phyloP scores from a whole-genome alignment of 768 basidiomycete species.

The Kwoniella dendrophila region DNA sequence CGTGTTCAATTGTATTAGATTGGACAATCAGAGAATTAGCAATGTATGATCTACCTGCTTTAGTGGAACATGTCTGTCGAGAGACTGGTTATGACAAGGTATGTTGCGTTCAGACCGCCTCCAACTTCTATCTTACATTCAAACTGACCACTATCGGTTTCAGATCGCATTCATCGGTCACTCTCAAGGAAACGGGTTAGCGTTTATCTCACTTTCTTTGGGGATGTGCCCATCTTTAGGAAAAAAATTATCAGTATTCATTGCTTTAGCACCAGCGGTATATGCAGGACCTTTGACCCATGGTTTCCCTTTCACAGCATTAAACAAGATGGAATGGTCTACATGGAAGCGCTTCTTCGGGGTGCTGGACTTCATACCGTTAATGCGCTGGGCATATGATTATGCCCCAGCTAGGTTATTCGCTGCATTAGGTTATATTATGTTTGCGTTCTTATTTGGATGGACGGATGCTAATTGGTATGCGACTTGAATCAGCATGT shows the following conservation, averaged over 20 bases:
- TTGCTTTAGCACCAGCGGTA: constrained; percentile 62
- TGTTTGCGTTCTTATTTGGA: constrained; percentile 61
- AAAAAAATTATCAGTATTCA: constrained; percentile 58
- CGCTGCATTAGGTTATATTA: constrained; percentile 53
- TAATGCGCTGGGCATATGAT: constrained; percentile 61
- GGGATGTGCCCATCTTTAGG: constrained; percentile 62
- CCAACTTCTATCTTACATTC: not conserved
- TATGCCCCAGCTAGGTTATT: constrained; percentile 59
- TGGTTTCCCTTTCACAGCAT: constrained; percentile 60
- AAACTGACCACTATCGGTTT: not conserved
- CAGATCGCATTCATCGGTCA: constrained; percentile 62
- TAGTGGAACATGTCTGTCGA: constrained; percentile 60
- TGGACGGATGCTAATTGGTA: constrained; percentile 63
- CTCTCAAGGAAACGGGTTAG: constrained; percentile 61
- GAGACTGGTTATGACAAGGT: constrained; percentile 60
- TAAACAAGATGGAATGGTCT: constrained; percentile 60
- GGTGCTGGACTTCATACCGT: constrained; percentile 61
- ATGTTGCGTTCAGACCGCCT: not conserved
- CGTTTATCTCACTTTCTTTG: constrained; percentile 60
- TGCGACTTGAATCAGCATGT: not conserved
- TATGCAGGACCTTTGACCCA: constrained; percentile 61
- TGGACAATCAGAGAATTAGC: constrained; percentile 62
- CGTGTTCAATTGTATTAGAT: constrained; percentile 43
- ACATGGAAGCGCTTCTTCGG: constrained; percentile 60
- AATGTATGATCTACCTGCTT: constrained; percentile 61